phyloP scores from a whole-genome alignment of 1,284 basidiomycete species.

The Boletellus deceptivus region DNA sequence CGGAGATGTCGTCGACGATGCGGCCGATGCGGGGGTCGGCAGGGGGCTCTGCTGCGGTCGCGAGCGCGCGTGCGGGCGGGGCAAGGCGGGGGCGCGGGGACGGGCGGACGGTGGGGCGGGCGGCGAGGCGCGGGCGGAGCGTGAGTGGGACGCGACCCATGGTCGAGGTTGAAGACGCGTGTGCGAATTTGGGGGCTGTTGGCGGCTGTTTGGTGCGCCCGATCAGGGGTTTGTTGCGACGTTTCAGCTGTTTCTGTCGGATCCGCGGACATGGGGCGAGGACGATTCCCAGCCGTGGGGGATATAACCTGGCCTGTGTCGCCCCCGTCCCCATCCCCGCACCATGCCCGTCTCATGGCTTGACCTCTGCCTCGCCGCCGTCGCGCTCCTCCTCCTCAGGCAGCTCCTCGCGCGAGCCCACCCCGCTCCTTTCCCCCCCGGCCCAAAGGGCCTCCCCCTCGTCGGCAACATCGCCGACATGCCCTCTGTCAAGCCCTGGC shows the following conservation, averaged over 20 bases:
- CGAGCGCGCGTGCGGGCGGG: constrained; percentile 37
- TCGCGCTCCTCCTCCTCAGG: constrained; percentile 31
- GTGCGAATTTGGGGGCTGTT: too few relatives aligned
- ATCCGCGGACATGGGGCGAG: too few relatives aligned
- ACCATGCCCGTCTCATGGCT: constrained; percentile 32
- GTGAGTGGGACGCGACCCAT: too few relatives aligned
- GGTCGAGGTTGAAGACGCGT: too few relatives aligned
- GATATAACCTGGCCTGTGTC: too few relatives aligned
- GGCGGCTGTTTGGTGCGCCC: too few relatives aligned
- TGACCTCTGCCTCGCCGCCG: constrained; percentile 32
- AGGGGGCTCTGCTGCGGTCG: constrained; percentile 44
- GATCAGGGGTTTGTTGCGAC: too few relatives aligned
- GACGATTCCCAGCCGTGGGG: too few relatives aligned
- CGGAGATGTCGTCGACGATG: constrained; percentile 94
- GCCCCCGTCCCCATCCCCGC: not conserved
- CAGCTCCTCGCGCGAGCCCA: constrained; percentile 9
- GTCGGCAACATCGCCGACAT: constrained; percentile 37
- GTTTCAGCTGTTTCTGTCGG: too few relatives aligned
- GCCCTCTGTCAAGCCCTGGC: constrained; percentile 33
- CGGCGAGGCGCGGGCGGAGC: too few relatives aligned
- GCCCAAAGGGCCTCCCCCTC: constrained; percentile 32
- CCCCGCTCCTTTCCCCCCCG: constrained; percentile 30
- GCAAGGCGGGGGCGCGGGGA: too few relatives aligned
- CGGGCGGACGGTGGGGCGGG: too few relatives aligned
- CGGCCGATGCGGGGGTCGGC: constrained; percentile 73